These are phyloP conservation scores for Hortiboletus flavorubellus DNA, from an alignment of 768 basidiomycete species.

Conservation along the genomic window DNA sequence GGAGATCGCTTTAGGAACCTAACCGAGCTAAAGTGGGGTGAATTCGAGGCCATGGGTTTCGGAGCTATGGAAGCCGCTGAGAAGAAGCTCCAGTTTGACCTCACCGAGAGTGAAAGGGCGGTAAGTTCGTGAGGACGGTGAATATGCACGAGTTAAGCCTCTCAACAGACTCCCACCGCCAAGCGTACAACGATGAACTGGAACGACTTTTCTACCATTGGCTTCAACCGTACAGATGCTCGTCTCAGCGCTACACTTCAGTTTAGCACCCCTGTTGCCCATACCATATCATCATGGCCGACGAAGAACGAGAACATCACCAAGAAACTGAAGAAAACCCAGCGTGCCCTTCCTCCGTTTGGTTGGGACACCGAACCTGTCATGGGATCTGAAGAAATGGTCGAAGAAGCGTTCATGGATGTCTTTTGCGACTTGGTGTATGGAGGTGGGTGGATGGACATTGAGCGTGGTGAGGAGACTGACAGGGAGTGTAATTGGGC, in stretches of 20 bases:
- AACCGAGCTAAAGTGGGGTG: conserved; percentile 88
- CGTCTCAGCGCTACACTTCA: conserved; percentile 79
- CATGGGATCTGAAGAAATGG: conserved; percentile 68
- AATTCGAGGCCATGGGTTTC: conserved; percentile 86
- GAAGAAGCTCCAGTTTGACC: conserved; percentile 87
- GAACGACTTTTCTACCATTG: conserved; percentile 83
- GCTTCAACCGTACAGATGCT: conserved; percentile 77
- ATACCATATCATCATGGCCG: conserved; percentile 71
- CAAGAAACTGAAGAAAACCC: conserved; percentile 80
- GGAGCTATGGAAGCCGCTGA: conserved; percentile 46
- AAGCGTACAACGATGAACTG: conserved; percentile 87
- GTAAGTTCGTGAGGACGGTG: conserved; percentile 31
- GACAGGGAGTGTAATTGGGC: conserved; percentile 93
- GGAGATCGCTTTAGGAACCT: conserved; percentile 77
- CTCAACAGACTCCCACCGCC: conserved; percentile 51
- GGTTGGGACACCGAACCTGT: conserved; percentile 91
- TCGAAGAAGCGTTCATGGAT: conserved; percentile 90
- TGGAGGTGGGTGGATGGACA: conserved; percentile 83
- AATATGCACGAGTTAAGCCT: conserved; percentile 6
- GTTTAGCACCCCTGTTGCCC: conserved; percentile 57
- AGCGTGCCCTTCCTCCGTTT: conserved; percentile 71
- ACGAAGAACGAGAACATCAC: conserved; percentile 66
- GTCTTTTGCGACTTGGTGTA: conserved; percentile 81
- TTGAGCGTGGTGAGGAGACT: conserved; percentile 62
- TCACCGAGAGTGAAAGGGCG: conserved; percentile 82